These are phyloP conservation scores for Pichia sp. DNA, from an alignment of 1,139 yeast genomes.

Conservation along the genomic window DNA sequence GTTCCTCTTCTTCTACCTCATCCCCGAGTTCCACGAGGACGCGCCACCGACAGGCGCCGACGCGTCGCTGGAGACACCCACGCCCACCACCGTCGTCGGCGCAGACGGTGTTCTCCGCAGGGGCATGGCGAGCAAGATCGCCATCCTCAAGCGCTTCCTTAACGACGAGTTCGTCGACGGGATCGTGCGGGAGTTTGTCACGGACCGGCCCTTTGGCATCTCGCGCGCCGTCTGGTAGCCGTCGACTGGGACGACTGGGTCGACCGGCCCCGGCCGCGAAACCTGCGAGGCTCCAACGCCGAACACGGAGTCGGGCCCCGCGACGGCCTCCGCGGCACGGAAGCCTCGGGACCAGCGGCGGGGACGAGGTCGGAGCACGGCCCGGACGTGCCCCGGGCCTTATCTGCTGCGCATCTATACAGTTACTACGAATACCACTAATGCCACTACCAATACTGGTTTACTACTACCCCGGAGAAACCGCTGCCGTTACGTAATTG, in stretches of 20 bases:
- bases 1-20: slow-evolving; percentile 64
- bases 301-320: too few relatives aligned
- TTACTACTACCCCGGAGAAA: too few relatives aligned
- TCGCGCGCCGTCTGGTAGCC: slow-evolving; percentile 28
- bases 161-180: slow-evolving; percentile 41
- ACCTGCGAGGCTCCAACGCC: too few relatives aligned
- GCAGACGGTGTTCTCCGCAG: slow-evolving; percentile 31
- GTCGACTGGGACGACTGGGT: background rate
- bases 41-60: background rate
- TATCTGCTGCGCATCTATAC: too few relatives aligned
- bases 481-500: too few relatives aligned
- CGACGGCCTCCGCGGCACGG: too few relatives aligned
- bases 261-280: background rate
- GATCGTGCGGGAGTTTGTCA: slow-evolving; percentile 41
- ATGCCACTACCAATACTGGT: too few relatives aligned
- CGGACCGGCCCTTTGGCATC: slow-evolving; percentile 46
- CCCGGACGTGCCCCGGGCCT: too few relatives aligned
- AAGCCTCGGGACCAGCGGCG: background rate
- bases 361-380: background rate
- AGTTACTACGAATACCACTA: too few relatives aligned
- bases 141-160: slow-evolving; percentile 44
- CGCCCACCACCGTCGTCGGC: slow-evolving; percentile 1
- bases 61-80: too few relatives aligned
- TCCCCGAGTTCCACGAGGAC: slow-evolving; percentile 45
- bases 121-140: slow-evolving; percentile 48